phyloP scores from a whole-genome alignment of 495 filamentous ascomycete species.

The Astrothelium macrocarpum region DNA sequence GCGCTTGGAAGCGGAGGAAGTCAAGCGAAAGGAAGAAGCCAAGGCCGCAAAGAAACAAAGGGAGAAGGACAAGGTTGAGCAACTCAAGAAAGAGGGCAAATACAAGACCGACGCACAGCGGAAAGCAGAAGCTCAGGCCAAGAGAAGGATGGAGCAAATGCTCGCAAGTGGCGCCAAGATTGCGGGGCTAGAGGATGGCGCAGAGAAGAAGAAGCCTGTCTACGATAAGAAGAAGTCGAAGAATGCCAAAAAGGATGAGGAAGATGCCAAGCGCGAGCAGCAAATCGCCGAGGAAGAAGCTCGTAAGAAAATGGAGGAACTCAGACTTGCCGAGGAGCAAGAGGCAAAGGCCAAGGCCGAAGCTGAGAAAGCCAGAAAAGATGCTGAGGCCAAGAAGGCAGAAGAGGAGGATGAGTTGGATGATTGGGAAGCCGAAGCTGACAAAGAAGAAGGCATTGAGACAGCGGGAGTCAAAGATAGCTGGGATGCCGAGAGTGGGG shows the following conservation, averaged over 20 bases:
- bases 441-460: slow-evolving; percentile 55
- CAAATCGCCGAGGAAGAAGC: slow-evolving; percentile 43
- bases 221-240: slow-evolving; percentile 37
- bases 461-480: slow-evolving; percentile 78
- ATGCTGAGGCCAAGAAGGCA: slow-evolving; percentile 49
- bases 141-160: slow-evolving; percentile 90
- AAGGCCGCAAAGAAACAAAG: slow-evolving; percentile 81
- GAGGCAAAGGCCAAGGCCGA: slow-evolving; percentile 46
- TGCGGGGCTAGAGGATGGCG: slow-evolving; percentile 54
- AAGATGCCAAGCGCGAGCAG: slow-evolving; percentile 44
- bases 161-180: slow-evolving; percentile 69
- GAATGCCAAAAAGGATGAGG: slow-evolving; percentile 53
- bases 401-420: slow-evolving; percentile 54
- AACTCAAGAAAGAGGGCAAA: slow-evolving; percentile 91
- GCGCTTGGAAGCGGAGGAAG: slow-evolving; percentile 61
- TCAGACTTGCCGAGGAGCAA: slow-evolving; percentile 32
- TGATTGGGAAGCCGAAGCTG: slow-evolving; percentile 83
- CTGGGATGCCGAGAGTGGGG: slow-evolving; percentile 85
- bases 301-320: slow-evolving; percentile 37
- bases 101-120: slow-evolving; percentile 89
- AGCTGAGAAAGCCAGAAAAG: slow-evolving; percentile 36
- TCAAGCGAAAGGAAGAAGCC: slow-evolving; percentile 60
- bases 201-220: slow-evolving; percentile 67
- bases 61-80: slow-evolving; percentile 91
- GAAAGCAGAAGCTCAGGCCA: slow-evolving; percentile 71